Base-by-base conservation (phyloP, 352 stramenopile genomes). In the Globisporangium solare region DNA sequence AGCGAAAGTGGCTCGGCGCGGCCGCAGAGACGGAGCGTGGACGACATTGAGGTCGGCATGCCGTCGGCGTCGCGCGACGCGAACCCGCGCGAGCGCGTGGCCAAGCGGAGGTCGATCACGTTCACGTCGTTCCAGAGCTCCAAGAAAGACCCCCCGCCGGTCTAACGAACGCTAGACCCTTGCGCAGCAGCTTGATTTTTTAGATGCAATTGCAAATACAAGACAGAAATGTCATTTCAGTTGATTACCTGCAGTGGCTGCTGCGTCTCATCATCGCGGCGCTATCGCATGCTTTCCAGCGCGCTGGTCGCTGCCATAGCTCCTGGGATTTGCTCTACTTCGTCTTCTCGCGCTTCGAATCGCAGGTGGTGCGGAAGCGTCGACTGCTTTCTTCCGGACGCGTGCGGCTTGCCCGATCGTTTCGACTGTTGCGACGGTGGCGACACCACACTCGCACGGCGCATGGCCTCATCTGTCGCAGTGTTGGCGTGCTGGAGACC, bases 11-110 rank as follows among this genome's bases (percentile, higher is more conserved):
- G 47, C 20, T 52, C 35, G 24, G 37, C 37, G 20, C 59, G 61
- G 15, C 58, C 57, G 32, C 59, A 66, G 32, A 69, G 75, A 14
- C 71, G 74, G 50, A 89, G 73, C 40, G 68, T 91, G 15, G 83
- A 93, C 49, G 83, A 93, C 47, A 86, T 93, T 60, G 82, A 92
- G 43, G 72, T 92, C 24, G 82, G 79, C 3, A 58, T 92, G 55
- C 79, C 79, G 3, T 54, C 77, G 18, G 69, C 78, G 2, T 74
- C 68, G 12, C 74, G 70, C 14, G 64, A 82, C 42, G 78, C 67
- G 17, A 80, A 79, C 47, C 67, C 73, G 24, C 64, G 64, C 15
- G 73, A 86, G 14, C 64, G 73, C 3, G 47, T 83, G 6, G 54
- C 68, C 8, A 92, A 92, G 54, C 76, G 78, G 22, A 76, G 78